Conservation (phyloP, 192 early-diverging fungal species). For the Backusella australiensis region DNA sequence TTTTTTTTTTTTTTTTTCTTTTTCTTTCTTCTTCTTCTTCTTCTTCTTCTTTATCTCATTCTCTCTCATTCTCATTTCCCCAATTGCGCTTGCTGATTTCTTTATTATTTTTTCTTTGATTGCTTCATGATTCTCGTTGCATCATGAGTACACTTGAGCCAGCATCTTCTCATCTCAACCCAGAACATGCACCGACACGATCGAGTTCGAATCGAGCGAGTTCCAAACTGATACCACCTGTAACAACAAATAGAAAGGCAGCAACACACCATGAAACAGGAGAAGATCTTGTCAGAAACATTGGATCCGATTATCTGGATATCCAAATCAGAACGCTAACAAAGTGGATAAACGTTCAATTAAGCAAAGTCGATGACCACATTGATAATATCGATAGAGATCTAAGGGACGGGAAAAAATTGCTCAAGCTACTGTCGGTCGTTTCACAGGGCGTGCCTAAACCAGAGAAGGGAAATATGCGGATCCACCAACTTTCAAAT, state of each 20-base stretch:
- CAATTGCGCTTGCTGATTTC: background rate
- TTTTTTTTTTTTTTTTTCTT: background rate
- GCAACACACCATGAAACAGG: background rate
- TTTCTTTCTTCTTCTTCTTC: background rate
- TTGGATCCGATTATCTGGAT: conserved; percentile 45
- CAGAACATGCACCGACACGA: background rate
- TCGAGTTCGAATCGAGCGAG: conserved; percentile 3
- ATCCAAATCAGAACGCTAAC: conserved; percentile 52
- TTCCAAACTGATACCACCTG: conserved; percentile 10
- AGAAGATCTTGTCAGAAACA: conserved; percentile 43
- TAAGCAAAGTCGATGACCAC: conserved; percentile 36
- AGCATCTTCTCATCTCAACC: background rate
- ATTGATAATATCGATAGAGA: conserved; percentile 58
- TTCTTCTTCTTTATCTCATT: background rate
- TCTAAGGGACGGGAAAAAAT: conserved; percentile 63
- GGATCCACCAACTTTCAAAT: conserved; percentile 80
- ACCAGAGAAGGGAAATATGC: conserved; percentile 68
- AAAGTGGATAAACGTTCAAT: conserved; percentile 61
- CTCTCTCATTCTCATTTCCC: background rate
- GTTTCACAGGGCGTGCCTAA: conserved; percentile 69
- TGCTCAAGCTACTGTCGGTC: conserved; percentile 68
- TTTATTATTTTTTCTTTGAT: background rate
- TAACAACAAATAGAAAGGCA: conserved; percentile 1
- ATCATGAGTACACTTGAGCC: conserved; percentile 3
- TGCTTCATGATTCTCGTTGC: background rate